Base-by-base conservation (phyloP, 2,329 filamentous ascomycete species). In the Gnomoniopsis smithogilvyi region DNA sequence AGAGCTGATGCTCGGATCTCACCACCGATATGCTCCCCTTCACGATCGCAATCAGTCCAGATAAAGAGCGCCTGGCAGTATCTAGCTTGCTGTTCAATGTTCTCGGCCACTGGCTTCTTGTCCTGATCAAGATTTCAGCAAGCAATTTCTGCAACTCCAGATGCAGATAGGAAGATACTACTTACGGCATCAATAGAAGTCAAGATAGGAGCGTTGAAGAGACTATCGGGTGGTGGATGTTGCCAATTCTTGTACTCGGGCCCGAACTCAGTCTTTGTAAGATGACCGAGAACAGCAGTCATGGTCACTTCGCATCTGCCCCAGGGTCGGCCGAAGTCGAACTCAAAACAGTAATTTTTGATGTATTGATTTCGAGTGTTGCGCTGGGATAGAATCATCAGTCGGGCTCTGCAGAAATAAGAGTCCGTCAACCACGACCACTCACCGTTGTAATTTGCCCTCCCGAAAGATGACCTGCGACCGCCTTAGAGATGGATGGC, bases 11-110 rank as follows among this genome's bases (percentile, higher is more conserved):
- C 84, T 48, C 92, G 87, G 62, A 99, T 94, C 72, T 99, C 94
- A 43, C 89, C 83, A 7, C 95, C 95, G 65, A 99, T 99, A 70
- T 98, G 90, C 72, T 99, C 95, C 38, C 95, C 95, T 79, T 99
- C 95, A 57, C 93, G 87, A 79, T 99, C 95, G 74, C 95, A 98
- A 80, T 99, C 95, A 0, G 95, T 99, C 95, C 95, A 99, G 67
- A 99, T 97, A 73, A 96, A 94, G 34, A 99, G 80, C 14, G 88
- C 85, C 57, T 81, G 83, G n/a, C 87, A 82, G 69, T 83, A 82
- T 61, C 82, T 82, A 19, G 95, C 94, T 72, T 96, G 88, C 1
- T 82, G 77, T 65, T 88, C 84, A 67, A 99, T 95, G 69, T 99
- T 99, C 34, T 87, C 81, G 11, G 93, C 92, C 63, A 99, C 89